Evolutionary conservation across 192 early-diverging fungal species (phyloP).

Genomic region (Coemansia erecta): DNA sequence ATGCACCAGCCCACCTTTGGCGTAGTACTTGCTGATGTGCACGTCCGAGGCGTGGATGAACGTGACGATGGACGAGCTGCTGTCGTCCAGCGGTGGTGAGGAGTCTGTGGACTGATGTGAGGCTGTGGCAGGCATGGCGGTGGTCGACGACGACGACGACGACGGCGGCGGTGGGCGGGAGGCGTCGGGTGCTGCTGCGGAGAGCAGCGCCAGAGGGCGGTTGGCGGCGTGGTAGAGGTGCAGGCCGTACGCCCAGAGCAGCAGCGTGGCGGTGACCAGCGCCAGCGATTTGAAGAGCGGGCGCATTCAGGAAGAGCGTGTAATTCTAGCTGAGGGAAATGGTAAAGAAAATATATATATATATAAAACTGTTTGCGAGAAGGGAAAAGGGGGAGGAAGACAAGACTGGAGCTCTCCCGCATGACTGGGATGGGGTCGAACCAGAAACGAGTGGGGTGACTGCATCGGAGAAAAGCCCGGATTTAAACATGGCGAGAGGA

Average conservation of each 20-base stretch:
- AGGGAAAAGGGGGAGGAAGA: slow-evolving; percentile 8
- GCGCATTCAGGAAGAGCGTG: not conserved
- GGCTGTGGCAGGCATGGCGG: too few species aligned
- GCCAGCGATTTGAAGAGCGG: slow-evolving; percentile 18
- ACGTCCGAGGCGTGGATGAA: slow-evolving; percentile 83
- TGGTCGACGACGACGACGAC: too few species aligned
- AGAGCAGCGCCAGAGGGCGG: slow-evolving; percentile 16
- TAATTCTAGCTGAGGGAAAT: slow-evolving; percentile 8
- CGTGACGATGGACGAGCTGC: slow-evolving; percentile 61
- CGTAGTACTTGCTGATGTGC: slow-evolving; percentile 74
- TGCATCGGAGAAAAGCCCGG: too few species aligned
- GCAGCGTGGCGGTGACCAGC: slow-evolving; percentile 25
- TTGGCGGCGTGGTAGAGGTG: slow-evolving; percentile 35
- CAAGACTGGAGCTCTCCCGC: not conserved
- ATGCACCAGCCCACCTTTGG: slow-evolving; percentile 67
- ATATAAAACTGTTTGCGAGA: not conserved
- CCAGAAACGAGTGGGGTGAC: too few species aligned
- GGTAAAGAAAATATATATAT: slow-evolving; percentile 3
- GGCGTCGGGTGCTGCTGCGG: not conserved
- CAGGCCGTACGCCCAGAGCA: slow-evolving; percentile 48
- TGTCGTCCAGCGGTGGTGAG: slow-evolving; percentile 41
- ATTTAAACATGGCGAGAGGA: too few species aligned
- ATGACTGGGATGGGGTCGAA: too few species aligned
- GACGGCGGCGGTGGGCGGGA: not conserved
- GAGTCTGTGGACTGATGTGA: too few species aligned